Base-by-base conservation (phyloP, 176 grass and related monocot species). In the Aegilops sharonensis region DNA sequence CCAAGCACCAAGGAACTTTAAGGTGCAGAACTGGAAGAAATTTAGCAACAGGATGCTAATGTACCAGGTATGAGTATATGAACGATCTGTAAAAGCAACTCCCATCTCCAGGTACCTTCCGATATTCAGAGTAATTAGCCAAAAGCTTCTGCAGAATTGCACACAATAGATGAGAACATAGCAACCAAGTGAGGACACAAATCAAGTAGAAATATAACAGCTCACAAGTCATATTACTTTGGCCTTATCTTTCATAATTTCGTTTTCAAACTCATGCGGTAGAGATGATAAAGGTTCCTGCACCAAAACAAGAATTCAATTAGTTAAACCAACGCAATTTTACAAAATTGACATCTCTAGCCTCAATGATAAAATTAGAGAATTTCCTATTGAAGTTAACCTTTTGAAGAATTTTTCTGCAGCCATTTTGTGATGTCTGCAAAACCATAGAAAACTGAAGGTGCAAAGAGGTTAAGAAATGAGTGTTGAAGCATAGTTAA, bases 101-200 rank as follows among this genome's bases (percentile, higher is more conserved):
- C 20, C 68, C 68, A 6, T 42, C 68, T 13, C 68, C 20, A 42
- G 21, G 2, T 72, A 72, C 20, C 13, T 72, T 72, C 20, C 36
- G 68, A 20, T 72, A 72, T 72, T 23, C 20, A 23, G 68, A 72
- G 10, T 72, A 72, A 72, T 72, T 72, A 72, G 35, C 68, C 68
- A 7, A 23, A 72, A 72, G 68, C 36, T 40, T 23, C 68, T 72
- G 68, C 21, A 72, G n/a, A 40, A 21, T 5, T 4, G 2, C 18
- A 40, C 20, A 72, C 39, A 20, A 72, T 42, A 42, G 18, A 4
- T 72, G 36, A 72, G 68, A 72, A 72, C 1, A 72, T 72, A 42
- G 11, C 2, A 42, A 72, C 12, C 4, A 72, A 72, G 68, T 12
- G 18, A 40, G 35, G 11, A 72, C 21, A 72, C 36, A 23, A 21